Percentiles rank a stretch among this genome's conserved stretches.
phyloP scores from a whole-genome alignment of 2,329 filamentous ascomycete species.

The Coleophoma crateriformis region DNA sequence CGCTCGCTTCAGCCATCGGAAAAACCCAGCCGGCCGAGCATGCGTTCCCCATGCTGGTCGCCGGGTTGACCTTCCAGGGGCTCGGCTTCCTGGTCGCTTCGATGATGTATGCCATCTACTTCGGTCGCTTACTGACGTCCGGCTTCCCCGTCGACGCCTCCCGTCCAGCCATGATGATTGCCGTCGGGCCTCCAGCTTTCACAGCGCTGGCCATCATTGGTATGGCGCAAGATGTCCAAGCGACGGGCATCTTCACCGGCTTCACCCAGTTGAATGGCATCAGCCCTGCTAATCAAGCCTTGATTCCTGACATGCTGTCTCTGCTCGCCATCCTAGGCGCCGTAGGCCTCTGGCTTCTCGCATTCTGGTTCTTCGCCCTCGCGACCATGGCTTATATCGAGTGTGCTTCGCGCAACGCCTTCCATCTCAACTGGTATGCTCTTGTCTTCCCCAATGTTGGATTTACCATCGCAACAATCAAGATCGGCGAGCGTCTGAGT shows the following conservation, averaged over 20 bases:
- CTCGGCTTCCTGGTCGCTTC: conserved; percentile 61
- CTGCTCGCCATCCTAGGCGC: conserved; percentile 32
- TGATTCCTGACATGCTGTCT: conserved; percentile 24
- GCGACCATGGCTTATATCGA: conserved; percentile 28
- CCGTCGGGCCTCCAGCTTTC: conserved; percentile 66
- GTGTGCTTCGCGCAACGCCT: conserved; percentile 40
- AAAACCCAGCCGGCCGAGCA: conserved; percentile 50
- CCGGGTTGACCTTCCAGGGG: conserved; percentile 63
- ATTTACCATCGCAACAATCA: conserved; percentile 50
- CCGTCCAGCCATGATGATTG: conserved; percentile 67
- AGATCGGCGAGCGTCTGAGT: conserved; percentile 41
- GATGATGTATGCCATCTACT: conserved; percentile 69
- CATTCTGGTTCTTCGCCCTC: conserved; percentile 46
- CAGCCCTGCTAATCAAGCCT: conserved; percentile 31
- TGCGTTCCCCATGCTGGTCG: conserved; percentile 57
- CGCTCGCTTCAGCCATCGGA: conserved; percentile 61
- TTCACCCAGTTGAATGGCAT: conserved; percentile 32
- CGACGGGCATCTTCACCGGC: conserved; percentile 15
- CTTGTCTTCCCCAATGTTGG: conserved; percentile 57
- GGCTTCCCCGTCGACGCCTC: conserved; percentile 59
- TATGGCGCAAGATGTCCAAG: conserved; percentile 35
- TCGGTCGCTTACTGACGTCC: conserved; percentile 54
- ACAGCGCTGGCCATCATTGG: conserved; percentile 67
- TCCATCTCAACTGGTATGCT: conserved; percentile 59
- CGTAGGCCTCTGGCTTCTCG: conserved; percentile 59